These are phyloP conservation scores for Aspergillus luchuensis DNA, from an alignment of 2,329 filamentous ascomycete genomes.

Conservation along the genomic window DNA sequence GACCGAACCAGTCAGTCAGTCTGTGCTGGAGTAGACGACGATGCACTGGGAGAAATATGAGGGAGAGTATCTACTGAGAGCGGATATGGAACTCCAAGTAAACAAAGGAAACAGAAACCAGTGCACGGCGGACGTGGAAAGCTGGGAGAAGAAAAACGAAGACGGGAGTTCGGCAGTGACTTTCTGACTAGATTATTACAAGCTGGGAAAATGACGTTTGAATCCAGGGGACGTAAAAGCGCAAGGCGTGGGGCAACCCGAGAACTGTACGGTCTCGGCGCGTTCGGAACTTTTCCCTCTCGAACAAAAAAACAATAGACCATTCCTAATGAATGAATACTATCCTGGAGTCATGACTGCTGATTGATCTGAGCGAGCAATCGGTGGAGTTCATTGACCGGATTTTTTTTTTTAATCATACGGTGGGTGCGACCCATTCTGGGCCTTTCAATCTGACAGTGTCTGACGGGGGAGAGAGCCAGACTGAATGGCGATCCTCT, in stretches of 20 bases:
- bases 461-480: neutral
- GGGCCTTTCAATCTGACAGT: neutral
- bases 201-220: constrained; percentile 5
- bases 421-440: neutral
- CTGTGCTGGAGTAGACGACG: neutral
- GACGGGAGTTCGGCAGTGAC: neutral
- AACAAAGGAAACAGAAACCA: neutral
- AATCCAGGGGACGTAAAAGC: constrained; percentile 4
- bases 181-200: neutral
- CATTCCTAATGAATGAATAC: neutral
- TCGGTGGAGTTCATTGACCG: neutral
- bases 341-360: neutral
- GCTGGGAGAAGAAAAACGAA: neutral
- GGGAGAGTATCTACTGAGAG: neutral
- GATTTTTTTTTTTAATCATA: neutral
- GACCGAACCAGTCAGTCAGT: neutral
- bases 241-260: constrained; percentile 3
- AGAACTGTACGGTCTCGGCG: neutral
- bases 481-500: constrained; percentile 5
- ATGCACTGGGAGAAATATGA: neutral
- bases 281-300: neutral
- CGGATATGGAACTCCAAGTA: neutral
- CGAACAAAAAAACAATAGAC: neutral
- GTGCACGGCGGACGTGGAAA: neutral
- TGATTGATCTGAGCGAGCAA: neutral